phyloP scores from a whole-genome alignment of 257 asterid genomes.

The Pogostemon cablin region DNA sequence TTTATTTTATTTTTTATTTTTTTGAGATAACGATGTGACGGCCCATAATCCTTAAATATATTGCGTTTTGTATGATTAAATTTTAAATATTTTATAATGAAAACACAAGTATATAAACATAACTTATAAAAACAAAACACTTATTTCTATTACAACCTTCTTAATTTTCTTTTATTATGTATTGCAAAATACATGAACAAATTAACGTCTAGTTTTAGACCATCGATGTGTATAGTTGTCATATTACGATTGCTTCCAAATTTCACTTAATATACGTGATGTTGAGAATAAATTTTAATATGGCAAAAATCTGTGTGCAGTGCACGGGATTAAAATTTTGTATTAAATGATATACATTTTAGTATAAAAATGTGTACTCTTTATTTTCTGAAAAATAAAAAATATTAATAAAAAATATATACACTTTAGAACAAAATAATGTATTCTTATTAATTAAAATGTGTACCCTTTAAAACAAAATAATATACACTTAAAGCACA shows the following conservation, averaged over 20 bases:
- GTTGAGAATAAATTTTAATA: not conserved
- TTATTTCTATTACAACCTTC: not conserved
- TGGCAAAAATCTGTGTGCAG: no score
- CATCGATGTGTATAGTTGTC: not conserved
- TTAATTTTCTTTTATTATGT: not conserved
- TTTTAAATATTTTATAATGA: not conserved
- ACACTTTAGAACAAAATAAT: no score
- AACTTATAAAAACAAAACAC: conserved; percentile 2
- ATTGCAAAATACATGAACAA: not conserved
- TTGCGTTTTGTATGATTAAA: not conserved
- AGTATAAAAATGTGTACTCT: no score
- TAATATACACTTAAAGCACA: no score
- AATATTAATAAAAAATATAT: no score
- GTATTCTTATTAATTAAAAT: no score
- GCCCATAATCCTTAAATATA: not conserved
- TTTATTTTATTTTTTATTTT: no score
- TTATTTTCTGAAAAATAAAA: no score
- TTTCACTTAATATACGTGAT: not conserved
- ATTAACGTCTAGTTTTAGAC: not conserved
- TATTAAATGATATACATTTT: no score
- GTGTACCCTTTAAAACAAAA: no score
- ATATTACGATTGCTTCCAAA: not conserved
- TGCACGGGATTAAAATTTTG: no score
- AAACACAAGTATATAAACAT: not conserved
- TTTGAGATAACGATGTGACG: conserved; percentile 6